Conservation (phyloP, 2,329 filamentous ascomycete species). For the Paraphaeosphaeria sporulosa region DNA sequence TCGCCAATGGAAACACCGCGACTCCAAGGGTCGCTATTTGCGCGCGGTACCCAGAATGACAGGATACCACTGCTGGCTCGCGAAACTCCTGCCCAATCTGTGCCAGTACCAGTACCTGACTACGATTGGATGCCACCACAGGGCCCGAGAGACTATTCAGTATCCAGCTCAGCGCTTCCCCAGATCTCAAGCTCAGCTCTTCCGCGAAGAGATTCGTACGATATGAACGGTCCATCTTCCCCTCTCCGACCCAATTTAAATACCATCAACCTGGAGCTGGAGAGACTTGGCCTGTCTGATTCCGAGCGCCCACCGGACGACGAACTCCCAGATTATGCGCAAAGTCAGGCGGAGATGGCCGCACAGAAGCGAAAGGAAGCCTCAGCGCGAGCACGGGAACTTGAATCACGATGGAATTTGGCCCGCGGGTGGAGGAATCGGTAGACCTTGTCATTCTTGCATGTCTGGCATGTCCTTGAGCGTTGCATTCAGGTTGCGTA, state of each 20-base stretch:
- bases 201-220: conserved; percentile 21
- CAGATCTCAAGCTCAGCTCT: conserved; percentile 24
- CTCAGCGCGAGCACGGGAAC: conserved; percentile 53
- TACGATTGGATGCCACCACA: conserved; percentile 12
- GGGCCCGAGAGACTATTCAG: conserved; percentile 1
- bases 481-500: conserved; percentile 7
- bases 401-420: conserved; percentile 54
- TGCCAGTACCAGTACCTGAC: conserved; percentile 27
- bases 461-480: conserved; percentile 8
- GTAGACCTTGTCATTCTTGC: conserved; percentile 6
- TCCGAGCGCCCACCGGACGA: conserved; percentile 45
- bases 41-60: conserved; percentile 36
- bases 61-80: conserved; percentile 34
- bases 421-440: conserved; percentile 27
- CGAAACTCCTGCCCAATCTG: conserved; percentile 30
- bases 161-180: conserved; percentile 14
- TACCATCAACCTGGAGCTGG: conserved; percentile 39
- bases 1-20: conserved; percentile 42
- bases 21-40: conserved; percentile 45
- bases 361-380: conserved; percentile 50
- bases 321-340: conserved; percentile 56
- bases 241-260: conserved; percentile 30
- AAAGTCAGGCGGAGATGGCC: conserved; percentile 56
- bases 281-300: conserved; percentile 39
- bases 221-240: conserved; percentile 14